phyloP scores from a whole-genome alignment of 495 filamentous ascomycete species.

The Neurospora cerealis region DNA sequence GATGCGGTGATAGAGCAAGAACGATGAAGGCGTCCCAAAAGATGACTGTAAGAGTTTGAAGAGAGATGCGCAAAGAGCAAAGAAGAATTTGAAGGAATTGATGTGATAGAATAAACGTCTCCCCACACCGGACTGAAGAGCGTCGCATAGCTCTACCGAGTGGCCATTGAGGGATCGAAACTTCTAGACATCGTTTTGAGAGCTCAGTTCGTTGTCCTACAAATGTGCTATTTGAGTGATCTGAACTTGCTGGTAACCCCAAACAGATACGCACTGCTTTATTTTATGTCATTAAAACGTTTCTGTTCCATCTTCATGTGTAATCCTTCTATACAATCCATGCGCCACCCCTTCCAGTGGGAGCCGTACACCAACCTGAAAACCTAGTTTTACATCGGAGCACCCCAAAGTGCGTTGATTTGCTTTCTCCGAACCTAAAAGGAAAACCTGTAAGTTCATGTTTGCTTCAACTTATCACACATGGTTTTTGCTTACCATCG shows the following conservation, averaged over 20 bases:
- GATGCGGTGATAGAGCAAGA: not conserved
- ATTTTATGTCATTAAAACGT: not conserved
- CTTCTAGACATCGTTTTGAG: too few species aligned
- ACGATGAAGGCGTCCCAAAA: not conserved
- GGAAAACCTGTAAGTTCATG: not conserved
- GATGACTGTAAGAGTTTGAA: not conserved
- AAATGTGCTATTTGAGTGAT: not conserved
- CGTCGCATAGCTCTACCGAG: not conserved
- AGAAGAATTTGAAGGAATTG: not conserved
- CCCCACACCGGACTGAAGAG: not conserved
- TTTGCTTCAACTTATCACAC: not conserved
- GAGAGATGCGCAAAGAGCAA: not conserved
- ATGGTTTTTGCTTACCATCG: conserved; percentile 57
- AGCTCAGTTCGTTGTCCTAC: too few species aligned
- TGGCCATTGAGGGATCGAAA: not conserved
- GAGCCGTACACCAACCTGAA: not conserved
- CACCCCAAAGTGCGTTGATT: conserved; percentile 28
- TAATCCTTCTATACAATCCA: not conserved
- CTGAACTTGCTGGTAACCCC: not conserved
- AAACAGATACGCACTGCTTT: not conserved
- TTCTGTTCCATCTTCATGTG: not conserved
- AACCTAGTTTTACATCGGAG: conserved; percentile 1
- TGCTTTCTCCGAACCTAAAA: conserved; percentile 31
- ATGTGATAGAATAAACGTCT: not conserved
- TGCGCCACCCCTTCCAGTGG: not conserved